Base-by-base conservation (phyloP, 2,329 filamentous ascomycete species). In the Aspergillus bombycis region DNA sequence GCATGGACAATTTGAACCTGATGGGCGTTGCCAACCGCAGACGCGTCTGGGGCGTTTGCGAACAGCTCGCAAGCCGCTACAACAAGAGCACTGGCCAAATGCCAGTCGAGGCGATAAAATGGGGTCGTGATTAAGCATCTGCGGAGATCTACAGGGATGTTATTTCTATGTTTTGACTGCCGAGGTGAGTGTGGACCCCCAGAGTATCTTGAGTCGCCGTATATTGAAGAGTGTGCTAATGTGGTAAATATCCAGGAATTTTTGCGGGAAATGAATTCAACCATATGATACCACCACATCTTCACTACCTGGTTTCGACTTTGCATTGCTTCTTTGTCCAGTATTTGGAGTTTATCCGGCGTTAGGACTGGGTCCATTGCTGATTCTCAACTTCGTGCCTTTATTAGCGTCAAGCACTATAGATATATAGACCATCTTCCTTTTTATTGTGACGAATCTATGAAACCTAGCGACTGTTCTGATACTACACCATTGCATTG, bases 21-120 rank as follows among this genome's bases (percentile, higher is more conserved):
- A 70, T 67, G 54, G 67, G 64, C 12, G 58, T 67, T 11, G 67
- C 68, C 4, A 70, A 70, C 19, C 68, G 68, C 10, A 34, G 68
- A 23, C 64, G 68, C 4, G 68, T 70, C 32, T 70, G 68, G 68
- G 57, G 56, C 1, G 65, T 62, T 2, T 70, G 68, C 32, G 65
- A 69, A 57, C 62, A 67, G 48, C 41, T 70, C n/a, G 65, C 60
- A 14, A 50, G 52, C 30, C 58, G 56, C n/a, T 67, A 67, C 50
- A 30, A 21, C 41, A 58, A 57, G 23, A 38, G 55, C 8, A 26
- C 58, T 36, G 21, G 28, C 16, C 19, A 46, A 28, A 26, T 10
- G 3, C 52, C 52, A 1, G 34, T 23, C 6, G 52, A 38, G 9
- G 52, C 52, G 32, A 55, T 55, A 21, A 55, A 55, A 26, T 55